Evolutionary conservation across 2,329 filamentous ascomycete genomes (phyloP).

Genomic region (Neonectria neomacrospora): DNA sequence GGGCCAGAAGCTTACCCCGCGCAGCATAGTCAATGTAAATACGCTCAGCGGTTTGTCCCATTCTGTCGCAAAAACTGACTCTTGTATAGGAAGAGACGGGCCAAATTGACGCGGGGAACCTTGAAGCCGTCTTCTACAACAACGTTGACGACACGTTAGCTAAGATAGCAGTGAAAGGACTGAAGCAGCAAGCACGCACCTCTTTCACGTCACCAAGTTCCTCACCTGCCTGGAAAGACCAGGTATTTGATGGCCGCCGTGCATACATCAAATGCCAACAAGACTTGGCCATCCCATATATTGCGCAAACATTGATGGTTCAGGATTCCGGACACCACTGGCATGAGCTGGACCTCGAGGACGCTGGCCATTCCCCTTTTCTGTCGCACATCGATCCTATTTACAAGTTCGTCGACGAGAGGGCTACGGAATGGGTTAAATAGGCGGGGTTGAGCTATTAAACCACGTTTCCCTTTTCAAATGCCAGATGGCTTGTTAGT

Average conservation of each 20-base stretch:
- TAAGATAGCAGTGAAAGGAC: not conserved
- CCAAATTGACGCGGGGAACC: slow-evolving; percentile 46
- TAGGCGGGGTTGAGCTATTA: not conserved
- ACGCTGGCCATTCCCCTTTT: slow-evolving; percentile 28
- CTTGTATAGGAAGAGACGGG: slow-evolving; percentile 1
- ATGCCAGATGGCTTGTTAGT: not conserved
- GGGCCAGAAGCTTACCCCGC: not conserved
- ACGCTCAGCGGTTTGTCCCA: not conserved
- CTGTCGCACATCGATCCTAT: slow-evolving; percentile 14
- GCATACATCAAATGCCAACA: slow-evolving; percentile 26
- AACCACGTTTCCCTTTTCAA: not conserved
- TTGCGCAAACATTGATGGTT: slow-evolving; percentile 19
- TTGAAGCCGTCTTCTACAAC: slow-evolving; percentile 54
- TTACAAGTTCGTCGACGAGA: slow-evolving; percentile 17
- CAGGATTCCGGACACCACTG: slow-evolving; percentile 9
- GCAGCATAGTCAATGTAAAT: slow-evolving; percentile 11
- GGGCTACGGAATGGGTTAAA: slow-evolving; percentile 2
- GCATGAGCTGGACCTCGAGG: slow-evolving; percentile 19
- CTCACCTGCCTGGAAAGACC: slow-evolving; percentile 24
- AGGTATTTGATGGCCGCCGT: slow-evolving; percentile 21
- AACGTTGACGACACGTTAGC: slow-evolving; percentile 2
- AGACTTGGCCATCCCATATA: slow-evolving; percentile 15
- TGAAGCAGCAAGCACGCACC: slow-evolving; percentile 14
- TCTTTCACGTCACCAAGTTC: slow-evolving; percentile 13
- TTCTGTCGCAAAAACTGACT: not conserved